phyloP scores from a whole-genome alignment of 2,329 filamentous ascomycete genomes.

The Monosporascus cannonballus region DNA sequence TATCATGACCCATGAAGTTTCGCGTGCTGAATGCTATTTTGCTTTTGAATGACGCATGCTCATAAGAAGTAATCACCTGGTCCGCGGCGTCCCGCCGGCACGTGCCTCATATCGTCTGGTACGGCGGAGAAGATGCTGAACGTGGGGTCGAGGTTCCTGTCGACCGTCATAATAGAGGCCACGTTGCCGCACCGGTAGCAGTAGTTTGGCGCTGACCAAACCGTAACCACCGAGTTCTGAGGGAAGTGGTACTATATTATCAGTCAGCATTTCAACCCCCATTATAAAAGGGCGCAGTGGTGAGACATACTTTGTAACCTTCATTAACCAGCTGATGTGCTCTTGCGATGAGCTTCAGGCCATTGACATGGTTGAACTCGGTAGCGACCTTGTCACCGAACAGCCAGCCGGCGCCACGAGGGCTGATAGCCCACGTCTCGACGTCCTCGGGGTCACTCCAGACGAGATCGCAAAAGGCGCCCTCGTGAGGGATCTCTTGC shows the following conservation, averaged over 20 bases:
- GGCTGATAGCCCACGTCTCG: conserved; percentile 93
- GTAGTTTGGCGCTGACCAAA: conserved; percentile 97
- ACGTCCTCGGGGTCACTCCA: conserved; percentile 98
- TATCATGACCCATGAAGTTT: conserved; percentile 20
- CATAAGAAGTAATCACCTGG: conserved; percentile 67
- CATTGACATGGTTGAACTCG: conserved; percentile 96
- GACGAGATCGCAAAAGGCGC: conserved; percentile 94
- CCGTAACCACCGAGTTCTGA: conserved; percentile 92
- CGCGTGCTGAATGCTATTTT: conserved; percentile 7
- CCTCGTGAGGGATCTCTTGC: conserved; percentile 96
- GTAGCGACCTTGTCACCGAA: conserved; percentile 97
- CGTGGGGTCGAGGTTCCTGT: conserved; percentile 76
- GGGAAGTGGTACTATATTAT: conserved; percentile 76
- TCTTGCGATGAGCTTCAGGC: conserved; percentile 88
- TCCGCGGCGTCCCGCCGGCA: conserved; percentile 64
- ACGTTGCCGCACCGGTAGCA: conserved; percentile 95
- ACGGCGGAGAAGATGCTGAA: conserved; percentile 91
- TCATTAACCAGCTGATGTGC: conserved; percentile 99
- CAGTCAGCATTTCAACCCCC: conserved; percentile 18
- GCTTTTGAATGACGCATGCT: conserved; percentile 16
- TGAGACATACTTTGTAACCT: conserved; percentile 80
- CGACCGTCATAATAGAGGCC: conserved; percentile 91
- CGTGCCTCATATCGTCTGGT: conserved; percentile 76
- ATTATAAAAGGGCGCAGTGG: conserved; percentile 57
- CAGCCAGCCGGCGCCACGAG: conserved; percentile 92